Conservation (phyloP, 2,329 filamentous ascomycete species). For the Monascus ruber region DNA sequence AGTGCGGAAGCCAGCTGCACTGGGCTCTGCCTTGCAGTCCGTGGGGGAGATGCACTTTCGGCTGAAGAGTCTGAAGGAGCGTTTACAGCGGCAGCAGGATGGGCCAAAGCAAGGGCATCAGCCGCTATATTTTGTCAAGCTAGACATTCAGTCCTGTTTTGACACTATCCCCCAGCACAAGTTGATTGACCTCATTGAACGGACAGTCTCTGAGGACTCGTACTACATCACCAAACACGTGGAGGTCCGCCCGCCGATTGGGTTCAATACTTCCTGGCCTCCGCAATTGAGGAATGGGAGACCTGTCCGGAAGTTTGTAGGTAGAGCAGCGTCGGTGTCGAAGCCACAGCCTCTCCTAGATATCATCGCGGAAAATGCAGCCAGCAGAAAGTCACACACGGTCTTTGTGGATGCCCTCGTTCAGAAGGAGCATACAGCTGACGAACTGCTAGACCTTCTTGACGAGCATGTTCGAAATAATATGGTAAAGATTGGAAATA, state of each 20-base stretch:
- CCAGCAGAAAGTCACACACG: conserved; percentile 48
- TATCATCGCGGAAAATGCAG: conserved; percentile 23
- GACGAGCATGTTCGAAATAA: conserved; percentile 73
- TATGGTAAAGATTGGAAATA: conserved; percentile 77
- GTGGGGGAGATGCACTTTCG: conserved; percentile 67
- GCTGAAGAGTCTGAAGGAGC: conserved; percentile 56
- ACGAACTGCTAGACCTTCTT: conserved; percentile 57
- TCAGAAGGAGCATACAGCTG: conserved; percentile 45
- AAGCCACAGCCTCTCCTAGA: conserved; percentile 38
- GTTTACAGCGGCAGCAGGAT: conserved; percentile 4
- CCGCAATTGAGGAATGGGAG: conserved; percentile 3
- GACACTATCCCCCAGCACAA: conserved; percentile 83
- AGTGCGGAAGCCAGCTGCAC: conserved; percentile 41
- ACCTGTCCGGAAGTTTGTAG: conserved; percentile 38
- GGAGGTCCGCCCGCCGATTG: conserved; percentile 49
- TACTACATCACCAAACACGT: conserved; percentile 68
- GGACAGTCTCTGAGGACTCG: conserved; percentile 43
- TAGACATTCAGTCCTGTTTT: conserved; percentile 86
- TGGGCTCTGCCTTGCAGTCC: conserved; percentile 75
- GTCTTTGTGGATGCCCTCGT: conserved; percentile 64
- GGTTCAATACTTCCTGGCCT: conserved; percentile 11
- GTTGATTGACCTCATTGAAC: conserved; percentile 55
- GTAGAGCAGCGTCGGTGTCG: conserved; percentile 36
- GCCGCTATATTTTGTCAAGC: conserved; percentile 77
- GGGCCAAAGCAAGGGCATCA: conserved; percentile 6